Conservation (phyloP, 2,329 filamentous ascomycete species). For the Calonectria pauciramosa region DNA sequence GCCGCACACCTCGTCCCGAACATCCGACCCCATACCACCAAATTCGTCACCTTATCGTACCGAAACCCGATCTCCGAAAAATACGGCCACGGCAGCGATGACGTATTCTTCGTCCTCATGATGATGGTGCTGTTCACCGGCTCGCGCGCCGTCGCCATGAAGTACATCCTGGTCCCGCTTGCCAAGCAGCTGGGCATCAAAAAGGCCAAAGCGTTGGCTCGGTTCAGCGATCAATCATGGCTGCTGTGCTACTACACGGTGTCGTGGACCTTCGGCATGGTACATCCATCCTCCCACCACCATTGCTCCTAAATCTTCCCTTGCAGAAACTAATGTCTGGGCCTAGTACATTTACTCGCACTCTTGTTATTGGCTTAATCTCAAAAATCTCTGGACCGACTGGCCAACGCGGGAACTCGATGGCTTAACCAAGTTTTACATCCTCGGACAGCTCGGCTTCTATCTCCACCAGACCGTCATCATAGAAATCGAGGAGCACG, state of each 20-base stretch:
- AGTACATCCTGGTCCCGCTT: slow-evolving; percentile 86
- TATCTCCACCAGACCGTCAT: slow-evolving; percentile 96
- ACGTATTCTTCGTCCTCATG: background rate
- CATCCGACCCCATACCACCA: background rate
- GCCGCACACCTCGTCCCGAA: background rate
- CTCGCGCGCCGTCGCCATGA: slow-evolving; percentile 85
- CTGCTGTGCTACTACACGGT: slow-evolving; percentile 83
- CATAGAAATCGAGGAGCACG: slow-evolving; percentile 92
- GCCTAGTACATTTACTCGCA: slow-evolving; percentile 82
- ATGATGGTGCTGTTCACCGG: slow-evolving; percentile 73
- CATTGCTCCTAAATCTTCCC: too few species aligned
- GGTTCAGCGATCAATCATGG: slow-evolving; percentile 96
- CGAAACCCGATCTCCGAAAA: background rate
- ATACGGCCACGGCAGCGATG: background rate
- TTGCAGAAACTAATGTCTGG: background rate
- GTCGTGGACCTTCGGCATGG: slow-evolving; percentile 89
- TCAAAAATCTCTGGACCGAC: slow-evolving; percentile 83
- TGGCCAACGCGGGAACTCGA: slow-evolving; percentile 86
- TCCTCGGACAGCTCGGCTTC: slow-evolving; percentile 90
- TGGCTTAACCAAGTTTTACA: slow-evolving; percentile 87
- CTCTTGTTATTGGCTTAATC: slow-evolving; percentile 83
- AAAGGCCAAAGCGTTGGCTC: slow-evolving; percentile 79
- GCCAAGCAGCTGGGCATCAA: slow-evolving; percentile 79
- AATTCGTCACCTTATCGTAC: background rate
- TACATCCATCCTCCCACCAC: slow-evolving; percentile 68